A percentile compares a stretch with the other conserved stretches of the same genome.
phyloP scores from a whole-genome alignment of 2,329 filamentous ascomycete genomes.

The Fusarium gaditjirri region DNA sequence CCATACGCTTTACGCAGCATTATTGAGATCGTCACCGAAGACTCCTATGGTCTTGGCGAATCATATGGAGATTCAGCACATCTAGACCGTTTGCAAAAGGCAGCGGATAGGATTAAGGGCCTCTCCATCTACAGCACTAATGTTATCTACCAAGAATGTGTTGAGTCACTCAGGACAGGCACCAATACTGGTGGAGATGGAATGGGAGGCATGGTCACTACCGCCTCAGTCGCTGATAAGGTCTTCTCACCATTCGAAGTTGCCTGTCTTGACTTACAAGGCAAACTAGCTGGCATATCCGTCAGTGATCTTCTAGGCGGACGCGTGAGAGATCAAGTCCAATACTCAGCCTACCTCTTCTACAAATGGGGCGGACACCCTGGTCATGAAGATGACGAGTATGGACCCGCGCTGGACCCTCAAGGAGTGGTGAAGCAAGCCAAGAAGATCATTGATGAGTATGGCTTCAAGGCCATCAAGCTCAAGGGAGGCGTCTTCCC shows the following conservation, averaged over 20 bases:
- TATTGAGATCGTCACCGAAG: conserved; percentile 52
- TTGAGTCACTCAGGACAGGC: conserved; percentile 75
- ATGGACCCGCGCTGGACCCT: conserved; percentile 51
- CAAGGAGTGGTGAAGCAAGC: conserved; percentile 50
- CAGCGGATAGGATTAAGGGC: conserved; percentile 46
- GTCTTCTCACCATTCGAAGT: conserved; percentile 57
- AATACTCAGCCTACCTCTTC: conserved; percentile 57
- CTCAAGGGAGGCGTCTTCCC: conserved; percentile 56
- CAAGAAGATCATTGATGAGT: conserved; percentile 53
- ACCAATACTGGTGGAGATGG: conserved; percentile 63
- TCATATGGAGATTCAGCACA: conserved; percentile 55
- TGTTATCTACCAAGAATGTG: conserved; percentile 83
- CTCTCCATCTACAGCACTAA: conserved; percentile 71
- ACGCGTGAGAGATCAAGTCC: conserved; percentile 52
- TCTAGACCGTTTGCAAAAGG: conserved; percentile 48
- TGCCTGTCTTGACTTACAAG: conserved; percentile 56
- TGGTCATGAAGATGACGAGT: conserved; percentile 53
- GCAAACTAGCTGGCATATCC: conserved; percentile 53
- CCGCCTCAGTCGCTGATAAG: conserved; percentile 54
- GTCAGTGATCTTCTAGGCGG: conserved; percentile 55
- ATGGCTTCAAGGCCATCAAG: conserved; percentile 56
- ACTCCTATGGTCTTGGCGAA: conserved; percentile 52
- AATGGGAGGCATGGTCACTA: conserved; percentile 61
- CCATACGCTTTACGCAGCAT: conserved; percentile 55
- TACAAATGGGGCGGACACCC: conserved; percentile 57